Conservation (phyloP, 2,329 filamentous ascomycete species). For the Waltergamsia citrina region DNA sequence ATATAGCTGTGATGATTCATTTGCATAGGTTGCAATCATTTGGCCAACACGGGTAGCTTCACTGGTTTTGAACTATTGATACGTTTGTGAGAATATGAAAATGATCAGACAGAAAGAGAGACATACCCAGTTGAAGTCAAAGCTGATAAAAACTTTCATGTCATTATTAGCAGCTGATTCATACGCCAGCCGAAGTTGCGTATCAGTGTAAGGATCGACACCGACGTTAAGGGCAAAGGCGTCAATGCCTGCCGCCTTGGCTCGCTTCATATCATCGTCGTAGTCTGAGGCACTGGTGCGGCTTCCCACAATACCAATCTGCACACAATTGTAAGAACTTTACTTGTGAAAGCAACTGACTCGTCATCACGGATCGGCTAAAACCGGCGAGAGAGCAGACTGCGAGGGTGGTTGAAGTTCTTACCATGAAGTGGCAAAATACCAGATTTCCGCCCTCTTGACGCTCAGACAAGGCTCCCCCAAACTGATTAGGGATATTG, state of each 20-base stretch:
- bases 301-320: conserved; percentile 35
- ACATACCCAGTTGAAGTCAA: conserved; percentile 48
- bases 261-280: conserved; percentile 35
- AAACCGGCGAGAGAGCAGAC: too few species aligned
- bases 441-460: conserved; percentile 16
- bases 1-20: conserved; percentile 31
- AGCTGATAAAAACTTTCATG: conserved; percentile 48
- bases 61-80: conserved; percentile 10
- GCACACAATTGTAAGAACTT: neutral
- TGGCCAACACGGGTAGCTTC: conserved; percentile 29
- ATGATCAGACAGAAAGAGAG: too few species aligned
- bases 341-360: neutral
- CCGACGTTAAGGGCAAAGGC: conserved; percentile 42
- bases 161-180: conserved; percentile 32
- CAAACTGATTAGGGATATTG: neutral
- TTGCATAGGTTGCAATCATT: conserved; percentile 34
- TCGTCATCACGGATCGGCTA: too few species aligned
- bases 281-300: conserved; percentile 31
- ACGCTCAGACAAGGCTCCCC: too few species aligned
- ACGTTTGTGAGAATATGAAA: too few species aligned
- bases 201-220: conserved; percentile 29
- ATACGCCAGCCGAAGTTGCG: conserved; percentile 38
- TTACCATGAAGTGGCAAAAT: conserved; percentile 33
- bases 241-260: conserved; percentile 32
- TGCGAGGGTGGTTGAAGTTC: too few species aligned